These are phyloP conservation scores for Bondarzewia mesenterica DNA, from an alignment of 1,284 basidiomycete genomes.

Conservation along the genomic window DNA sequence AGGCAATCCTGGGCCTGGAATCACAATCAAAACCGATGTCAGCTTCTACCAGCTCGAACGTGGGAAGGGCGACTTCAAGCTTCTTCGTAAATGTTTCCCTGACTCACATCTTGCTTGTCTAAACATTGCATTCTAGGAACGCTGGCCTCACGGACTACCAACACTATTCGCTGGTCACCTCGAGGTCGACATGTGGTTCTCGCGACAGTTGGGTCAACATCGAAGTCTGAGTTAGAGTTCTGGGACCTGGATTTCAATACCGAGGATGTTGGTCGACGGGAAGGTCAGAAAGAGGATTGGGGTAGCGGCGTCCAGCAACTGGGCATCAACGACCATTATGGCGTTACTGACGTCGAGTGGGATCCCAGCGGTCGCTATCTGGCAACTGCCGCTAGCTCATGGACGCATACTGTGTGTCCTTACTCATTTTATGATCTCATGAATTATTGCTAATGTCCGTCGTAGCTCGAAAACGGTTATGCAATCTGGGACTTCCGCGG, in stretches of 20 bases:
- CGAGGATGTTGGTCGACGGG: constrained; percentile 61
- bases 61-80: constrained; percentile 91
- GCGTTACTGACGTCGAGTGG: constrained; percentile 98
- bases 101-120: not conserved
- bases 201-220: constrained; percentile 90
- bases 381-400: constrained; percentile 89
- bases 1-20: constrained; percentile 81
- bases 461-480: constrained; percentile 91
- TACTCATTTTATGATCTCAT: constrained; percentile 3
- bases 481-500: constrained; percentile 98
- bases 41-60: constrained; percentile 95
- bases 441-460: constrained; percentile 10
- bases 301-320: constrained; percentile 85
- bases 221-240: constrained; percentile 97
- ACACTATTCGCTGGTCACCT: constrained; percentile 97
- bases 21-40: constrained; percentile 93
- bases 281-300: constrained; percentile 69
- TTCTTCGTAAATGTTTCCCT: constrained; percentile 54
- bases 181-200: constrained; percentile 94
- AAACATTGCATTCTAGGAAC: constrained; percentile 41
- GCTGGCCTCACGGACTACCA: constrained; percentile 82
- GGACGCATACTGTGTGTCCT: constrained; percentile 80
- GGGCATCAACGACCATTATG: constrained; percentile 92
- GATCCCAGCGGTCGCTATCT: constrained; percentile 95
- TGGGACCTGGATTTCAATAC: constrained; percentile 94